Conservation (phyloP, 345 rosid genomes). For the Aegle marmelos region DNA sequence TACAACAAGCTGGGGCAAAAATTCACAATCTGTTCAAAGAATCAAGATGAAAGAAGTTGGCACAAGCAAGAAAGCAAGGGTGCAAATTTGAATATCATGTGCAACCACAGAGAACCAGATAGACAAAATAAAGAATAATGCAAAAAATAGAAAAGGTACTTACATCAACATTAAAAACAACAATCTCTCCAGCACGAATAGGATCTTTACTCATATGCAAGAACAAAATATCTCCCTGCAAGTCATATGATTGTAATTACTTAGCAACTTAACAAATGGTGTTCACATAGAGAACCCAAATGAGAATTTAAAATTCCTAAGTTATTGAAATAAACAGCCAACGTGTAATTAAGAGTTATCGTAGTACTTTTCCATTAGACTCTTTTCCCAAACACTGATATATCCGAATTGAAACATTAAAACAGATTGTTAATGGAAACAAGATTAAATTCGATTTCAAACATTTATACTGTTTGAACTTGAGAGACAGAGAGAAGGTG, state of each 20-base stretch:
- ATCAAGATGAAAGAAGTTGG: not conserved
- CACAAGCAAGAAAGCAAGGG: not conserved
- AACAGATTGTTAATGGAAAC: not conserved
- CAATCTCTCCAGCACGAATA: slow-evolving; percentile 95
- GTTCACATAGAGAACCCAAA: not conserved
- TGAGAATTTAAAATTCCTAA: not conserved
- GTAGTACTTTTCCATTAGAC: not conserved
- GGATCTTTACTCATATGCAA: slow-evolving; percentile 89
- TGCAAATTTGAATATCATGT: not conserved
- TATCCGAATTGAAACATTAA: not conserved
- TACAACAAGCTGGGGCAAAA: not conserved
- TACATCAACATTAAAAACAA: slow-evolving; percentile 90
- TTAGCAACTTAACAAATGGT: not conserved
- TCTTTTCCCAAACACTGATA: not conserved
- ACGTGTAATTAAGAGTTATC: not conserved
- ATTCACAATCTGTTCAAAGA: not conserved
- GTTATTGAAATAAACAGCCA: not conserved
- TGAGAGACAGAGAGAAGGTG: not conserved
- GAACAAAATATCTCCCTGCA: slow-evolving; percentile 95
- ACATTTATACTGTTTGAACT: not conserved
- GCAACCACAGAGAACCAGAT: not conserved
- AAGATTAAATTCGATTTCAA: not conserved
- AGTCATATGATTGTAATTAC: slow-evolving; percentile 9
- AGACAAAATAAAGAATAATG: not conserved
- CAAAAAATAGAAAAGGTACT: slow-evolving; percentile 25